phyloP scores from a whole-genome alignment of 2,329 filamentous ascomycete species.

The Aureobasidium sp. region DNA sequence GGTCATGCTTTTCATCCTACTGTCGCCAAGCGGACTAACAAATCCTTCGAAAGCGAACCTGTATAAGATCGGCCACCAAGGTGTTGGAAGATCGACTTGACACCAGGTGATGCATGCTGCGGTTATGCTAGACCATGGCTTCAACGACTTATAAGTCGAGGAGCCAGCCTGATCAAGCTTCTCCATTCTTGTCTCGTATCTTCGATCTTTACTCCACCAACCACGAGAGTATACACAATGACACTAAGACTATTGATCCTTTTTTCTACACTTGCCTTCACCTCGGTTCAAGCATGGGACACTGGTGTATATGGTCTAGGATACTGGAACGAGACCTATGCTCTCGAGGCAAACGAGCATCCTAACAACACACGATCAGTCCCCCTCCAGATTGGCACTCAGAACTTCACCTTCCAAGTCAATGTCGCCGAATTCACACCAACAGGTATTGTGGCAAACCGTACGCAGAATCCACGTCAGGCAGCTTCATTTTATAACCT shows the following conservation, averaged over 20 bases:
- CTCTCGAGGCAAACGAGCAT: not conserved
- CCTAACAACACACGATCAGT: slow-evolving; percentile 4
- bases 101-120: not conserved
- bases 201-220: not conserved
- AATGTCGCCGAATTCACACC: slow-evolving; percentile 3
- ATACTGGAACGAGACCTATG: not conserved
- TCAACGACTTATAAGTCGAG: not conserved
- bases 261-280: not conserved
- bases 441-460: not conserved
- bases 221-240: not conserved
- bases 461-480: not conserved
- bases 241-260: not conserved
- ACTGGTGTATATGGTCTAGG: not conserved
- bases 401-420: slow-evolving; percentile 14
- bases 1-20: not conserved
- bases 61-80: not conserved
- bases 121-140: not conserved
- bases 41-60: not conserved
- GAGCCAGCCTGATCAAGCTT: not conserved
- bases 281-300: not conserved
- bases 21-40: not conserved
- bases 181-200: not conserved
- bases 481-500: slow-evolving; percentile 6
- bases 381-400: not conserved
- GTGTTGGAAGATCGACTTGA: not conserved